Percentiles rank a stretch among this genome's conserved stretches.
Conservation (phyloP, 176 grass and related monocot species). For the Echinochloa phyllopogon region DNA sequence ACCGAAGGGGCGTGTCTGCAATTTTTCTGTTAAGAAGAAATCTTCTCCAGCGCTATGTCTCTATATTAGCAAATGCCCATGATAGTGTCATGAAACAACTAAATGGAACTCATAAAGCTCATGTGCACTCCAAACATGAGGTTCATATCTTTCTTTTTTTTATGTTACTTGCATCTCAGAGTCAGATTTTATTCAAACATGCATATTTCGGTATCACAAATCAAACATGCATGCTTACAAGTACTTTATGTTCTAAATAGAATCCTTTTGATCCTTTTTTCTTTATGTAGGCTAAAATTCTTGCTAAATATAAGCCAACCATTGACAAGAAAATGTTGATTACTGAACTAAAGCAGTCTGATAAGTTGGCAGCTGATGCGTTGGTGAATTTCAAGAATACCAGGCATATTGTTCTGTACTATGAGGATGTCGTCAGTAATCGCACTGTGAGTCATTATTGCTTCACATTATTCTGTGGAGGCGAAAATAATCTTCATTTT, state of each 20-base stretch:
- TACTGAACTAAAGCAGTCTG: conserved; percentile 50
- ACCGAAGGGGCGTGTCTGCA: conserved; percentile 70
- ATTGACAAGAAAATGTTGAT: conserved; percentile 70
- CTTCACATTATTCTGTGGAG: conserved; percentile 14
- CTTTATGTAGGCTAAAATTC: conserved; percentile 69
- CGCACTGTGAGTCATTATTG: conserved; percentile 55
- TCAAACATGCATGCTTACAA: not conserved
- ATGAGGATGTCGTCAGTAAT: conserved; percentile 85
- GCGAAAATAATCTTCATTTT: not conserved
- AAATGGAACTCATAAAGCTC: conserved; percentile 91
- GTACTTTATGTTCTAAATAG: conserved; percentile 6
- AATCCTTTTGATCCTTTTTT: conserved; percentile 31
- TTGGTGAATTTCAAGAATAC: conserved; percentile 72
- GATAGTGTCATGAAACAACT: conserved; percentile 75
- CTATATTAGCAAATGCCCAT: conserved; percentile 81
- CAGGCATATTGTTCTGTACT: conserved; percentile 79
- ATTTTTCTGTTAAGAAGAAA: conserved; percentile 96
- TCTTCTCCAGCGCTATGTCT: conserved; percentile 80
- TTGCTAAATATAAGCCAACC: conserved; percentile 78
- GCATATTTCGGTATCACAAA: conserved; percentile 10
- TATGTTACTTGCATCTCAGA: not conserved
- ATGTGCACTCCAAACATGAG: conserved; percentile 71
- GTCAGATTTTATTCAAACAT: not conserved
- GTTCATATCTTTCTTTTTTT: conserved; percentile 41
- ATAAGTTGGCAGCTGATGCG: conserved; percentile 66